A percentile compares a stretch with the other conserved stretches of the same genome.
These are phyloP conservation scores for Cladophialophora yegresii DNA, from an alignment of 2,329 filamentous ascomycete species.

Conservation along the genomic window DNA sequence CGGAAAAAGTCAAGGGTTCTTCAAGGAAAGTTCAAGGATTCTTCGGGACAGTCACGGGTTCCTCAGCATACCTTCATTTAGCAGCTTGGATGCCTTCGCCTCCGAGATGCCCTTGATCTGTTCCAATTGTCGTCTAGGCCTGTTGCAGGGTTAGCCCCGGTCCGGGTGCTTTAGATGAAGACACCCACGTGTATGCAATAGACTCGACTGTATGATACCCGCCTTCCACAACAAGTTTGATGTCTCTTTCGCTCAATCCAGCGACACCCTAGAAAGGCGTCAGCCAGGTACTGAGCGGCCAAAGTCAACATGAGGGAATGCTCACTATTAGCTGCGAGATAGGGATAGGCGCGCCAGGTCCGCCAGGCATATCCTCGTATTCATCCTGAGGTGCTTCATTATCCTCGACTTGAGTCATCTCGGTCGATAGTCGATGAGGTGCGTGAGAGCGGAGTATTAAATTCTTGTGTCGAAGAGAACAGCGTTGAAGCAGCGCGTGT, in stretches of 20 bases:
- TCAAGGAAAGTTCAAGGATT: conserved; percentile 5
- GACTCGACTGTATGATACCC: conserved; percentile 95
- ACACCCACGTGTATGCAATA: conserved; percentile 80
- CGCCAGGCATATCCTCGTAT: conserved; percentile 70
- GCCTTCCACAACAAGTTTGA: conserved; percentile 86
- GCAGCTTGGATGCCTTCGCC: conserved; percentile 88
- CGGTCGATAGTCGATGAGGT: neutral
- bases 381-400: conserved; percentile 33
- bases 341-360: conserved; percentile 91
- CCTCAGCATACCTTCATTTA: conserved; percentile 71
- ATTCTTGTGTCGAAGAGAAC: neutral
- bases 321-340: conserved; percentile 80
- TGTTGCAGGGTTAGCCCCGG: conserved; percentile 38
- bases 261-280: conserved; percentile 69
- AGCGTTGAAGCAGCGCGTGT: neutral
- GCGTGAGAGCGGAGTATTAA: neutral
- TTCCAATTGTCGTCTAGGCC: conserved; percentile 73
- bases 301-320: conserved; percentile 4
- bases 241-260: conserved; percentile 90
- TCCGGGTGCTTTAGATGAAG: neutral
- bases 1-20: conserved; percentile 3
- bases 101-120: conserved; percentile 98
- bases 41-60: conserved; percentile 4
- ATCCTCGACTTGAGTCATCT: conserved; percentile 35
- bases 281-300: conserved; percentile 11